These are phyloP conservation scores for Entomortierella beljakovae DNA, from an alignment of 192 early-diverging fungal genomes.

Conservation along the genomic window DNA sequence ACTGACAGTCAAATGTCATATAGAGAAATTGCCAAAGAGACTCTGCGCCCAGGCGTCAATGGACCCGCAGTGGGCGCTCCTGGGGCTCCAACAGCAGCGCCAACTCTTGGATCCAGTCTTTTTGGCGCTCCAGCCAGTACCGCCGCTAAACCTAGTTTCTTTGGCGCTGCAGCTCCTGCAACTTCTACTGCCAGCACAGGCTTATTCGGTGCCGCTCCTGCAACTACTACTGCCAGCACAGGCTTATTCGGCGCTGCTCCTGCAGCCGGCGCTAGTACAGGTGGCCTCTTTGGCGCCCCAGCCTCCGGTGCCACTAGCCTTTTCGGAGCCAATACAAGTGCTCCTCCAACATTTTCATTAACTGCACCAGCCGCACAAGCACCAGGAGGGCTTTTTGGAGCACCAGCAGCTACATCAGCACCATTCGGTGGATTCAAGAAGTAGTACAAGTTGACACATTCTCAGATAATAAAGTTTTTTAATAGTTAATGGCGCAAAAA, in stretches of 20 bases:
- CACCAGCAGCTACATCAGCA: background rate
- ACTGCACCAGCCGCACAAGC: slow-evolving; percentile 9
- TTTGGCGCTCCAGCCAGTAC: background rate
- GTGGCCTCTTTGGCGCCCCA: slow-evolving; percentile 5
- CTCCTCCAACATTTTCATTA: slow-evolving; percentile 10
- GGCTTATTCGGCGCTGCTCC: too few relatives aligned
- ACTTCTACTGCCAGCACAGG: background rate
- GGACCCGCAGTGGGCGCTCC: background rate
- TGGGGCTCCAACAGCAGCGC: background rate
- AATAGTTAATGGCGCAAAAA: too few relatives aligned
- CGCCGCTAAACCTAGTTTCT: background rate
- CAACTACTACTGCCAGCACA: too few relatives aligned
- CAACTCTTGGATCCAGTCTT: slow-evolving; percentile 2
- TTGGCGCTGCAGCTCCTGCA: background rate
- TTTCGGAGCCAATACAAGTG: background rate
- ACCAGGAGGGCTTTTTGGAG: slow-evolving; percentile 12
- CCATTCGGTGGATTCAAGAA: background rate
- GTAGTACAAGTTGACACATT: too few relatives aligned
- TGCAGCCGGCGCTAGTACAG: too few relatives aligned
- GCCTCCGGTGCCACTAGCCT: background rate
- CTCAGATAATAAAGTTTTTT: too few relatives aligned
- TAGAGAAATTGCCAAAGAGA: slow-evolving; percentile 45
- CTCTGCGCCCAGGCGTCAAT: slow-evolving; percentile 20
- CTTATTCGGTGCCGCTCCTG: background rate
- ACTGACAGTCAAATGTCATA: slow-evolving; percentile 25